A percentile compares a stretch with the other conserved stretches of the same genome.
Conservation (phyloP, 768 basidiomycete genomes). For the Hygrocybe punicea region DNA sequence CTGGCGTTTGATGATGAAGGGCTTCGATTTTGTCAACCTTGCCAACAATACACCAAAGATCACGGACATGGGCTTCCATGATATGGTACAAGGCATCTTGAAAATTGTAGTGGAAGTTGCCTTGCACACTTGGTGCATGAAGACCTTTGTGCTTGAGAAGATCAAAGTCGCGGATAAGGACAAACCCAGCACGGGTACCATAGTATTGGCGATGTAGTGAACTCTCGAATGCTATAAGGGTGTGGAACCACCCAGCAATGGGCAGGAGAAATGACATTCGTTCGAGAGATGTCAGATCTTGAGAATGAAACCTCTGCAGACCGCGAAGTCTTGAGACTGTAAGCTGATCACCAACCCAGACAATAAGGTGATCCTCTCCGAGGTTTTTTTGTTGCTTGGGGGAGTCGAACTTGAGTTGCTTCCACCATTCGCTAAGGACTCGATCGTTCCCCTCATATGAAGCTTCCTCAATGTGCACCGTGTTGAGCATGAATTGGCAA, state of each 20-base stretch:
- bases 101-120: conserved; percentile 35
- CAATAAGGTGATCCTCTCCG: conserved; percentile 19
- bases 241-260: conserved; percentile 42
- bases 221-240: conserved; percentile 38
- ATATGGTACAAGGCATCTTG: conserved; percentile 37
- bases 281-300: conserved; percentile 42
- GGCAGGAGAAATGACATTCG: conserved; percentile 34
- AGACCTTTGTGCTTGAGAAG: conserved; percentile 32
- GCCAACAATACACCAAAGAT: conserved; percentile 28
- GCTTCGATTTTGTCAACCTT: conserved; percentile 23
- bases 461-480: conserved; percentile 36
- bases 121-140: conserved; percentile 20
- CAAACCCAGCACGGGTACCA: conserved; percentile 26
- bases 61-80: conserved; percentile 37
- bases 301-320: conserved; percentile 31
- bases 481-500: conserved; percentile 36
- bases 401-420: conserved; percentile 23
- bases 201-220: conserved; percentile 43
- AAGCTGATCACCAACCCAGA: conserved; percentile 39
- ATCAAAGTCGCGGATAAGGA: conserved; percentile 31
- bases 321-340: conserved; percentile 38
- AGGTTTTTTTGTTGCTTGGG: conserved; percentile 21
- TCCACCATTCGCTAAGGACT: conserved; percentile 32
- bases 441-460: conserved; percentile 39
- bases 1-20: conserved; percentile 24